Percentiles rank a stretch among this genome's conserved stretches.
Conservation (phyloP, 306 rosid genomes). For the Lagenaria siceraria region DNA sequence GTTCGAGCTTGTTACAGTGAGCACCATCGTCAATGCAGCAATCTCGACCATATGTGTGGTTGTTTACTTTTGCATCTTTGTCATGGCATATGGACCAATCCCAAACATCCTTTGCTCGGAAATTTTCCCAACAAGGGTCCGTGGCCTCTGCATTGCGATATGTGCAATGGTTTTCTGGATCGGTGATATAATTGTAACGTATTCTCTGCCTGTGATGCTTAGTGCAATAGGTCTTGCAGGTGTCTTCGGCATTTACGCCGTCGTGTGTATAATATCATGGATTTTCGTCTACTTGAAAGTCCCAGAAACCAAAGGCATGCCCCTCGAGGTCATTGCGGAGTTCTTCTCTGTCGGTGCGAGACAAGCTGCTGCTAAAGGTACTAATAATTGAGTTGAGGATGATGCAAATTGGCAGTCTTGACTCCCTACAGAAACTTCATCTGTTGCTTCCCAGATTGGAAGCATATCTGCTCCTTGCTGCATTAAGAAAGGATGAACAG, state of each 20-base stretch:
- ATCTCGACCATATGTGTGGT: conserved; percentile 52
- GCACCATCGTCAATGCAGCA: conserved; percentile 39
- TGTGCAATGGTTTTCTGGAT: conserved; percentile 62
- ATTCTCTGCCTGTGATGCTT: conserved; percentile 55
- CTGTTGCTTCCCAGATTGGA: neutral
- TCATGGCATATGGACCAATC: conserved; percentile 63
- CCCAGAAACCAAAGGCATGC: conserved; percentile 91
- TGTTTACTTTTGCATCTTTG: conserved; percentile 51
- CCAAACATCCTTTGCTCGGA: conserved; percentile 73
- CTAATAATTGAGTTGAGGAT: conserved; percentile 18
- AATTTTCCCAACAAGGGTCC: conserved; percentile 73
- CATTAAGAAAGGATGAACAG: neutral
- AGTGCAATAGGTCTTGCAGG: conserved; percentile 45
- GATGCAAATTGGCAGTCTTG: neutral
- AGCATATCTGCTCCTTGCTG: neutral
- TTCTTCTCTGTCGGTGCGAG: conserved; percentile 59
- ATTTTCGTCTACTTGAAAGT: conserved; percentile 57
- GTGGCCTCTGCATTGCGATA: conserved; percentile 72
- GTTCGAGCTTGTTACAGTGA: conserved; percentile 23
- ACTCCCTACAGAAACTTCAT: neutral
- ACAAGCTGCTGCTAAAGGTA: conserved; percentile 37
- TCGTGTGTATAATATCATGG: conserved; percentile 50
- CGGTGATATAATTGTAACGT: conserved; percentile 57
- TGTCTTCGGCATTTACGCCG: conserved; percentile 47
- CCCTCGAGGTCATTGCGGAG: conserved; percentile 73